These are phyloP conservation scores for Ustilago cynodontis DNA, from an alignment of 1,284 basidiomycete genomes.

Conservation along the genomic window DNA sequence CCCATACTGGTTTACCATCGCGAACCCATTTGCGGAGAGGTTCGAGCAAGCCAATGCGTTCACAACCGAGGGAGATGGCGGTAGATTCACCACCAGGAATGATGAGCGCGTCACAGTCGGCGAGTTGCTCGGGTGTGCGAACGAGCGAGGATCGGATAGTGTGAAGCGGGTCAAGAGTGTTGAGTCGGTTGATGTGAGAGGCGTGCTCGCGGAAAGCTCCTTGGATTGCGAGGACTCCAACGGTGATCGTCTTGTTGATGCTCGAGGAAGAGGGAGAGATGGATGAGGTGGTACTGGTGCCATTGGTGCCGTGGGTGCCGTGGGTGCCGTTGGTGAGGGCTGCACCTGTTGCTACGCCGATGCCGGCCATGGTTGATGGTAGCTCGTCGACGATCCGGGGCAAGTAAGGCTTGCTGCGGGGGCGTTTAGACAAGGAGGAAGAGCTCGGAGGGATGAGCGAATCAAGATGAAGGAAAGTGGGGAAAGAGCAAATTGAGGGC, in stretches of 20 bases:
- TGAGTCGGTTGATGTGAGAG: conserved; percentile 75
- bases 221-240: conserved; percentile 80
- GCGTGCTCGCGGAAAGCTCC: conserved; percentile 94
- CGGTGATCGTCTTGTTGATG: conserved; percentile 35
- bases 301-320: not conserved
- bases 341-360: conserved; percentile 41
- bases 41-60: conserved; percentile 81
- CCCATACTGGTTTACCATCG: conserved; percentile 82
- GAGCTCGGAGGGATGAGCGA: too few species aligned
- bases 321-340: conserved; percentile 22
- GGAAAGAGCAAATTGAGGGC: not conserved
- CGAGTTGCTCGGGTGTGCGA: conserved; percentile 81
- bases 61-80: conserved; percentile 87
- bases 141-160: conserved; percentile 74
- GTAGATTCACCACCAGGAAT: conserved; percentile 94
- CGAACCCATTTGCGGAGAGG: conserved; percentile 80
- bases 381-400: conserved; percentile 1
- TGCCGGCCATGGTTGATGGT: conserved; percentile 29
- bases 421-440: not conserved
- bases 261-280: conserved; percentile 4
- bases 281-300: too few species aligned
- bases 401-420: too few species aligned
- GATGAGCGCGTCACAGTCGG: conserved; percentile 83
- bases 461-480: not conserved
- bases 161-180: conserved; percentile 27